Percentiles rank a stretch among this genome's conserved stretches.
phyloP scores from a whole-genome alignment of 2,329 filamentous ascomycete species.

The Pyrenophora tritici-repentis region DNA sequence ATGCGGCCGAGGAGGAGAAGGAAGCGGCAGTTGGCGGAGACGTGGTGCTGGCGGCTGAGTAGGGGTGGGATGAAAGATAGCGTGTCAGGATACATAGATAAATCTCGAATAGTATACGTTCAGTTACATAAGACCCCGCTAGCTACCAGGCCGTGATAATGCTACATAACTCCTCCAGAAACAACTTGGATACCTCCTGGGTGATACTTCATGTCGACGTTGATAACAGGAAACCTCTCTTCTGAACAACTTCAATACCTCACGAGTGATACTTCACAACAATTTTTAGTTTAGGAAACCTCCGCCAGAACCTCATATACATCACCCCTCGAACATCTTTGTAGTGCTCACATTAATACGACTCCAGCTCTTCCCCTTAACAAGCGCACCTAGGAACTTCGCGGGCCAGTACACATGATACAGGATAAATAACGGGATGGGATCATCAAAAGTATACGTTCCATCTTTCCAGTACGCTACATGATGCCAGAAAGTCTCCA shows the following conservation, averaged over 20 bases:
- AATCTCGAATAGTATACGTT: no score
- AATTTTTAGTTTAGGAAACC: no score
- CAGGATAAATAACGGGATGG: slow-evolving; percentile 56
- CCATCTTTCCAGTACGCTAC: slow-evolving; percentile 56
- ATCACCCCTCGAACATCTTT: slow-evolving; percentile 57
- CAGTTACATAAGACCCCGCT: neutral
- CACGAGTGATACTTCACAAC: no score
- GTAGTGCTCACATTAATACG: slow-evolving; percentile 70
- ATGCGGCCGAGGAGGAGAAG: no score
- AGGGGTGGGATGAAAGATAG: no score
- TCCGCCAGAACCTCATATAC: neutral
- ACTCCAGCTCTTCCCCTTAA: slow-evolving; percentile 61
- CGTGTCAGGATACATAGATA: no score
- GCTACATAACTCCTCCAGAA: no score
- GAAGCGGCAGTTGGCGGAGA: no score
- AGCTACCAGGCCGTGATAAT: no score
- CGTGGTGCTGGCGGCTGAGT: no score
- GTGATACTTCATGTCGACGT: neutral
- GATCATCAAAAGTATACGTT: slow-evolving; percentile 56
- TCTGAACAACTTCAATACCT: no score
- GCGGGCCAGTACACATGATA: slow-evolving; percentile 61
- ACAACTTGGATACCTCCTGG: neutral
- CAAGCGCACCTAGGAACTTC: slow-evolving; percentile 56
- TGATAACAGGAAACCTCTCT: neutral
- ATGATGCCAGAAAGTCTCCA: slow-evolving; percentile 48